Conservation (phyloP, 495 filamentous ascomycete genomes). For the Podospora pseudoanserina region DNA sequence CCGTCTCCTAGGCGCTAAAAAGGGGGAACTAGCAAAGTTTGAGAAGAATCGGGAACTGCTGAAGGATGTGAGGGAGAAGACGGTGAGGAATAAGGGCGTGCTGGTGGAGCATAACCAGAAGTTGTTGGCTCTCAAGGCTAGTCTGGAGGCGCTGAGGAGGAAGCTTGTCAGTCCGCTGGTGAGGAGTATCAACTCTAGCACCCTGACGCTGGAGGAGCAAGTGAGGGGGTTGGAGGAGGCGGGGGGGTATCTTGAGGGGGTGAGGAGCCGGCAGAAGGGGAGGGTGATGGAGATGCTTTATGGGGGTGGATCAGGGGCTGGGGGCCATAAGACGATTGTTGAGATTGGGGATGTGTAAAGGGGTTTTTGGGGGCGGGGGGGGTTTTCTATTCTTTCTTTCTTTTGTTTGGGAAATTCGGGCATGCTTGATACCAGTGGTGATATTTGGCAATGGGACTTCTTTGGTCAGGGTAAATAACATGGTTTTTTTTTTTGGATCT, state of each 20-base stretch:
- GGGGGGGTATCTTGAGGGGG: slow-evolving; percentile 65
- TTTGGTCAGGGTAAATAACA: too few relatives aligned
- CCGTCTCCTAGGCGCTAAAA: slow-evolving; percentile 69
- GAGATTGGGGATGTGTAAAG: background rate
- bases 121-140: slow-evolving; percentile 72
- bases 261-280: slow-evolving; percentile 73
- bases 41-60: slow-evolving; percentile 79
- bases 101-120: slow-evolving; percentile 79
- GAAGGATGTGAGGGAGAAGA: slow-evolving; percentile 70
- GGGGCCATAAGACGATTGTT: background rate
- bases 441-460: too few relatives aligned
- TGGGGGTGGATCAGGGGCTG: slow-evolving; percentile 41
- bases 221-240: slow-evolving; percentile 76
- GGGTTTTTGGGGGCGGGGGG: background rate
- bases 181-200: slow-evolving; percentile 61
- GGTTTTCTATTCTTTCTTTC: background rate
- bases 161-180: slow-evolving; percentile 81
- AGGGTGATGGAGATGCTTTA: slow-evolving; percentile 79
- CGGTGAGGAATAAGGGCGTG: slow-evolving; percentile 78
- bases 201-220: slow-evolving; percentile 74
- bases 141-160: slow-evolving; percentile 69
- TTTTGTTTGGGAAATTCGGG: background rate
- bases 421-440: background rate
- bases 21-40: slow-evolving; percentile 71
- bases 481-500: background rate